Evolutionary conservation across 257 asterid genomes (phyloP), one percentile per base, ranked within the genome.

Genomic region (Lithospermum erythrorhizon): DNA sequence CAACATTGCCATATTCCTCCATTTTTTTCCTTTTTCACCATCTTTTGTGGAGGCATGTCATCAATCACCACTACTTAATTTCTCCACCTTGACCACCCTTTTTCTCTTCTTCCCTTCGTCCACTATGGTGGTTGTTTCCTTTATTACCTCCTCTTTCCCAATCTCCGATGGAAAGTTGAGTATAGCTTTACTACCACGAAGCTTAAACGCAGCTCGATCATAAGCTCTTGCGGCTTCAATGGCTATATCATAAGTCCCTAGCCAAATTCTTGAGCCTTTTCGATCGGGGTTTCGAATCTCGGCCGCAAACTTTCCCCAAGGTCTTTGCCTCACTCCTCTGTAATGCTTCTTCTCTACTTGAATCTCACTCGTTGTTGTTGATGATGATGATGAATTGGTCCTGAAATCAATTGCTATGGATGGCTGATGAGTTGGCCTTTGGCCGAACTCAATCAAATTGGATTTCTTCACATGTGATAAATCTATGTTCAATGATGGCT

Each of bases 101-200:
- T 52, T 61, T 66, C 79, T 75, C 76, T 70, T 76, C 59, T 66
- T 63, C 11, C 64, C 64, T n/a, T 24, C 59, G 5, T 25, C 69
- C 15, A n/a, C 75, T 15, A 77, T 64, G 63, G 69, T 67, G 51
- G 55, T 20, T 5, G 24, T 6, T 30, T 58, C 75, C 1, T 63
- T 10, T 27, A 67, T 10, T 27, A 67, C 41, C 52, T 58, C 48
- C 48, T 67, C 73, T 65, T 66, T 67, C 67, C 77, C 79, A 21
- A 78, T 76, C 17, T 82, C 89, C 20, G 81, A 61, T 2, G 94
- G 94, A n/a, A 84, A 84, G 57, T 87, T 87, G 65, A 87, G 74
- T 51, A 84, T 84, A 21, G 96, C 94, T 62, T 81, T 82, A 54
- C 87, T 75, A 19, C 96, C 90, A 0, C 95, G 83, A 79, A 87